Percentiles rank a stretch among this genome's conserved stretches.
These are phyloP conservation scores for Sporothrix sp. DNA, from an alignment of 2,329 filamentous ascomycete species.

Conservation along the genomic window DNA sequence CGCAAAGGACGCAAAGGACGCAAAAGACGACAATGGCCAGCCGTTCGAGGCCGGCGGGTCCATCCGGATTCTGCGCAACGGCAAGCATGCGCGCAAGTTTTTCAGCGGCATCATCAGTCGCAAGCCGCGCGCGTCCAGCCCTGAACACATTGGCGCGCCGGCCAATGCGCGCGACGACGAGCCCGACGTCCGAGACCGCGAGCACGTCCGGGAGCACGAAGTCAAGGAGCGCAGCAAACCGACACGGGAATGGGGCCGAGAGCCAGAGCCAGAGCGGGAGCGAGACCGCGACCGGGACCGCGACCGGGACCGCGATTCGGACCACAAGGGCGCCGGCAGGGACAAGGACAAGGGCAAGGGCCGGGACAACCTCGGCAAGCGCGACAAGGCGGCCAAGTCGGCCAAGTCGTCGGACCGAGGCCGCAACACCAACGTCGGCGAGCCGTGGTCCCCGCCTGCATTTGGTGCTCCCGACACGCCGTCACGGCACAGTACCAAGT, in stretches of 20 bases:
- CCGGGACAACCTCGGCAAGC: slow-evolving; percentile 1
- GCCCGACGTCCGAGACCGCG: slow-evolving; percentile 8
- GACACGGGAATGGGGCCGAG: slow-evolving; percentile 5
- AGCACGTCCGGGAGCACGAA: slow-evolving; percentile 10
- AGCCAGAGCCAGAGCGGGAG: background rate
- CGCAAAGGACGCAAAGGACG: slow-evolving; percentile 16
- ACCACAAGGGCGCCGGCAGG: background rate
- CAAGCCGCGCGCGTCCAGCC: slow-evolving; percentile 22
- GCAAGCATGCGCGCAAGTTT: slow-evolving; percentile 33
- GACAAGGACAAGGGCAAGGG: slow-evolving; percentile 6
- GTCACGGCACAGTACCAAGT: background rate
- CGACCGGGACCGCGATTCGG: no score
- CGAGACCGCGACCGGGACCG: slow-evolving; percentile 18
- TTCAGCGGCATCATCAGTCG: slow-evolving; percentile 33
- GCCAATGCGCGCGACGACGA: background rate
- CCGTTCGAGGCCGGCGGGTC: slow-evolving; percentile 26
- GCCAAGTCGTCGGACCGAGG: slow-evolving; percentile 11
- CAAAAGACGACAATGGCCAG: slow-evolving; percentile 20
- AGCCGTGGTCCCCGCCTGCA: slow-evolving; percentile 12
- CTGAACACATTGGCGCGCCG: slow-evolving; percentile 18
- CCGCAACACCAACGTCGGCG: slow-evolving; percentile 12
- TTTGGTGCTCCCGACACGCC: background rate
- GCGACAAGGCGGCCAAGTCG: slow-evolving; percentile 3
- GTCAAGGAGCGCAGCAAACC: slow-evolving; percentile 17
- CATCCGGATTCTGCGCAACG: slow-evolving; percentile 28